Base-by-base conservation (phyloP, 345 rosid genomes). In the Linum tenue region DNA sequence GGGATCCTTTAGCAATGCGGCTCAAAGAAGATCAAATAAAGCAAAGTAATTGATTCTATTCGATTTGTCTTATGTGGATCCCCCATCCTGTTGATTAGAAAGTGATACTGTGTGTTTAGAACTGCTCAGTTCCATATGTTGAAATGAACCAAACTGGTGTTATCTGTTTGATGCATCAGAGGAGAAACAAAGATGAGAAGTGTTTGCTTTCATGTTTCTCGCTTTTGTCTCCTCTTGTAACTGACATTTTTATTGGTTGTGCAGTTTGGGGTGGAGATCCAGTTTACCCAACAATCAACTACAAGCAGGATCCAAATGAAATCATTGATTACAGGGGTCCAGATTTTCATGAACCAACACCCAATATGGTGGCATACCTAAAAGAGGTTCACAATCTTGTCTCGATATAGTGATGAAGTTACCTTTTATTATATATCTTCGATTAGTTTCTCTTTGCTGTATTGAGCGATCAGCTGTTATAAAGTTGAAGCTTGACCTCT, bases 241-340 rank as follows among this genome's bases (percentile, higher is more conserved):
- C 61, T 77, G 64, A 77, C 64, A 22, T 62, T 36, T 60, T 16
- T 67, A 22, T 44, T 53, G 74, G 65, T 53, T 68, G 72, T 84
- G 80, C 82, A 94, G 97, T 94, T 70, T 94, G 97, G 99, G 99
- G 97, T 1, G 97, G 97, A 62, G 97, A 94, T 86, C 99, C 99
- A 39, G 97, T 94, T 73, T 90, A 94, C 64, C 99, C 99, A 55
- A 90, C 97, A 5, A 70, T 94, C 55, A 90, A 94, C 81, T 90
- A 90, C 78, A 90, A 90, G 77, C 99, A 85, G 80, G 99, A 85
- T 76, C 99, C 97, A 38, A 73, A 94, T 73, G 88, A 81, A 63
- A 74, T 88, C 56, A 77, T 83, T 73, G 99, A 94, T 75, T 94
- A 75, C 80, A 85, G 99, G 76, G 95, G 95, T 72, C 89, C 97